phyloP scores from a whole-genome alignment of 23 red algal species.

The Porphyridium purpureum region DNA sequence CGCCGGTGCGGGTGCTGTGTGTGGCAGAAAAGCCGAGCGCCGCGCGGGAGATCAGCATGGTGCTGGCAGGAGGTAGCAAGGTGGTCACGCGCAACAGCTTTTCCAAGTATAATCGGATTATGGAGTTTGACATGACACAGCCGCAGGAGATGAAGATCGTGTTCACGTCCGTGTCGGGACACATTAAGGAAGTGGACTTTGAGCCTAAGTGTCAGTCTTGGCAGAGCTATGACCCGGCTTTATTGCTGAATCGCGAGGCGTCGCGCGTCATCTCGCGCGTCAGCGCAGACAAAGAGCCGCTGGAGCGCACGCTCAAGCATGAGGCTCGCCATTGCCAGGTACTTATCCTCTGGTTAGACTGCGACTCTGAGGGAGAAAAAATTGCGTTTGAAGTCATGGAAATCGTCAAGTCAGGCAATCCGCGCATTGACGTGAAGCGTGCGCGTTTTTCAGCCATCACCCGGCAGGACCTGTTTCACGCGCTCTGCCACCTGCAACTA shows the following conservation, averaged over 20 bases:
- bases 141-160: slow-evolving; percentile 16
- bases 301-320: slow-evolving; percentile 21
- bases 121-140: slow-evolving; percentile 36
- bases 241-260: slow-evolving; percentile 23
- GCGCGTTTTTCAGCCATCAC: slow-evolving; percentile 95
- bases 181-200: slow-evolving; percentile 70
- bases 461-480: slow-evolving; percentile 27
- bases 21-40: slow-evolving; percentile 94
- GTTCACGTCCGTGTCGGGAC: slow-evolving; percentile 78
- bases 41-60: slow-evolving; percentile 48
- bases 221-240: slow-evolving; percentile 3
- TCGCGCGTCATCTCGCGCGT: slow-evolving; percentile 25
- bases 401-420: slow-evolving; percentile 26
- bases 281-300: slow-evolving; percentile 30
- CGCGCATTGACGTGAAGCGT: slow-evolving; percentile 33
- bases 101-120: slow-evolving; percentile 44
- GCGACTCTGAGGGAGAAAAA: slow-evolving; percentile 92
- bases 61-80: slow-evolving; percentile 9
- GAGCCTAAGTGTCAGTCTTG: slow-evolving; percentile 24
- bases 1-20: slow-evolving; percentile 26
- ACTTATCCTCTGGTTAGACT: slow-evolving; percentile 82
- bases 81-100: slow-evolving; percentile 3
- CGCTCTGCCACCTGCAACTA: slow-evolving; percentile 22
- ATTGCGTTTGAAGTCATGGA: slow-evolving; percentile 71
- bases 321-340: slow-evolving; percentile 25